Conservation (phyloP, 2,329 filamentous ascomycete genomes). For the Magnaporthiopsis rhizophila region DNA sequence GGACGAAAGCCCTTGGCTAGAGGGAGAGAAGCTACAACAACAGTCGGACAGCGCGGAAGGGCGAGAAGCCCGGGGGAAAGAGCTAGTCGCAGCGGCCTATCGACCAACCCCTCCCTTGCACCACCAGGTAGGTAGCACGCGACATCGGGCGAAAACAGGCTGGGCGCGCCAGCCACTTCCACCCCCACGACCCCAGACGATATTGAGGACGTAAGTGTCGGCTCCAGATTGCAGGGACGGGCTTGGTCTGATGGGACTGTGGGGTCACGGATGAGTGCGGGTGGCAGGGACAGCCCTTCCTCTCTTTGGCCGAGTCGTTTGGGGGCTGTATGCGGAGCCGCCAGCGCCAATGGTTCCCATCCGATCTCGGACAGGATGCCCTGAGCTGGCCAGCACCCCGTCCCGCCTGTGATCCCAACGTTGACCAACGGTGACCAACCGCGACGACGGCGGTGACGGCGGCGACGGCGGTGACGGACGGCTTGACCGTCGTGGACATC, state of each 20-base stretch:
- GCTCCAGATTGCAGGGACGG: not conserved
- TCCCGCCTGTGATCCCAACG: too few relatives aligned
- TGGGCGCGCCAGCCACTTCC: not conserved
- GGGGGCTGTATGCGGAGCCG: too few relatives aligned
- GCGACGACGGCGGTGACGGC: not conserved
- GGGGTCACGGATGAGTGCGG: not conserved
- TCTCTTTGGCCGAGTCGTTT: not conserved
- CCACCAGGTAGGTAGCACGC: too few relatives aligned
- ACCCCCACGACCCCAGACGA: not conserved
- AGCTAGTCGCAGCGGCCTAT: not conserved
- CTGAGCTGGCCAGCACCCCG: not conserved
- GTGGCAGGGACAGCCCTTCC: not conserved
- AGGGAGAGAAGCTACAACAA: not conserved
- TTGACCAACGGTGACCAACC: not conserved
- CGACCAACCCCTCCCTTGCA: not conserved
- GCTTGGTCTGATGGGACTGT: not conserved
- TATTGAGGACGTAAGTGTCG: not conserved
- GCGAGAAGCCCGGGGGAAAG: not conserved
- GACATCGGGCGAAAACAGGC: not conserved
- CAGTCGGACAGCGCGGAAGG: not conserved
- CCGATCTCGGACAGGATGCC: not conserved
- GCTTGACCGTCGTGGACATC: too few relatives aligned
- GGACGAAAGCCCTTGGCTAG: not conserved
- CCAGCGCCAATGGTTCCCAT: not conserved
- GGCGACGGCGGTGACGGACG: not conserved